Evolutionary conservation across 768 basidiomycete genomes (phyloP).

Genomic region (Auricularia auricula-judae): DNA sequence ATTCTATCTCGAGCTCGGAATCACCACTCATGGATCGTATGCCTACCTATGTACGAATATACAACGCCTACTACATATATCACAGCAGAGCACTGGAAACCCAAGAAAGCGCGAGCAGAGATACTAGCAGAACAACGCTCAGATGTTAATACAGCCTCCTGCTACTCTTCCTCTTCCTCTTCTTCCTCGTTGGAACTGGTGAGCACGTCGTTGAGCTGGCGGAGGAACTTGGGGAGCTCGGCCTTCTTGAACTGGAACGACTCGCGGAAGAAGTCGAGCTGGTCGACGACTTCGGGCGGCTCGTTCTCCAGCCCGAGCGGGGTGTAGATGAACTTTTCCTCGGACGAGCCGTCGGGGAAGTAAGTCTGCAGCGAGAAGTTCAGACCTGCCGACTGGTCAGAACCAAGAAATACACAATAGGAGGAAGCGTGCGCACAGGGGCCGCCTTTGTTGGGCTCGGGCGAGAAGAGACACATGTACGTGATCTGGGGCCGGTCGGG

Average conservation of each 20-base stretch:
- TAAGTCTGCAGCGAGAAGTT: constrained; percentile 43
- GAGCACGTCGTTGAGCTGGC: constrained; percentile 33
- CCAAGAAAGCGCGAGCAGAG: too few relatives aligned
- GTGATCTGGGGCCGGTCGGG: background rate
- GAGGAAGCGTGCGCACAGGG: constrained; percentile 42
- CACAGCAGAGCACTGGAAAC: background rate
- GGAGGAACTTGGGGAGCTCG: constrained; percentile 58
- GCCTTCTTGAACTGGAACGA: constrained; percentile 58
- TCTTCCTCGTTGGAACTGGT: constrained; percentile 21
- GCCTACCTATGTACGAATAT: background rate
- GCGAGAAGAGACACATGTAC: constrained; percentile 29
- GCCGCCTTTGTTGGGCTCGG: constrained; percentile 28
- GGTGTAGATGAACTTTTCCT: constrained; percentile 31
- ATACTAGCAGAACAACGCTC: background rate
- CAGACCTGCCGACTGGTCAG: constrained; percentile 31
- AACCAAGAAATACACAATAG: background rate
- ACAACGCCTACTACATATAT: background rate
- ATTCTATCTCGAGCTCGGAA: too few relatives aligned
- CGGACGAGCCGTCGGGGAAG: constrained; percentile 27
- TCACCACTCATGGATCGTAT: too few relatives aligned
- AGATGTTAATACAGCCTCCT: background rate
- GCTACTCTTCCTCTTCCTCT: constrained; percentile 17
- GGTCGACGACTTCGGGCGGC: constrained; percentile 31
- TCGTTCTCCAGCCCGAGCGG: constrained; percentile 60
- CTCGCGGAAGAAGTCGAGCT: constrained; percentile 47